Percentiles rank a stretch among this genome's conserved stretches.
phyloP scores from a whole-genome alignment of 176 grass and related monocot species.

The Oryza glaberrima region DNA sequence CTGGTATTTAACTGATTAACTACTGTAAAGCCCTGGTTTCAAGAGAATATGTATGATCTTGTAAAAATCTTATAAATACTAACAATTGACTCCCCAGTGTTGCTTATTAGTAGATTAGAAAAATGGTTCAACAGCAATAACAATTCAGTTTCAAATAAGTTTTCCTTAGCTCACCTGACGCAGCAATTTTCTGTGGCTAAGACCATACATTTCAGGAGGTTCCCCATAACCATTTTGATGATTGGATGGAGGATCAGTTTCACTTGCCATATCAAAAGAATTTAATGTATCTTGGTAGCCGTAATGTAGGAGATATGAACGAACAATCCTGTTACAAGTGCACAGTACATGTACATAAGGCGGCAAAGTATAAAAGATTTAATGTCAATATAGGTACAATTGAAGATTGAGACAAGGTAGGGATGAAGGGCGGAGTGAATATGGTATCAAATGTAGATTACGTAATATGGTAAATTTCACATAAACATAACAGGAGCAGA shows the following conservation, averaged over 20 bases:
- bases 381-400: neutral
- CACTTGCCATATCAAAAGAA: constrained; percentile 86
- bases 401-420: constrained; percentile 2
- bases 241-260: constrained; percentile 56
- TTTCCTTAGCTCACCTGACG: constrained; percentile 67
- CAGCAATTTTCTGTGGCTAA: constrained; percentile 85
- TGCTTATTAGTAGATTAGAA: neutral
- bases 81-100: neutral
- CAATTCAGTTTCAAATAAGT: constrained; percentile 26
- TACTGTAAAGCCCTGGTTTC: neutral
- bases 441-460: neutral
- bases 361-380: constrained; percentile 32
- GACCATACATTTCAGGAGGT: constrained; percentile 85
- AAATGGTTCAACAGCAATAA: neutral
- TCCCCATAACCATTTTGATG: constrained; percentile 73
- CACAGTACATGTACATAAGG: constrained; percentile 22
- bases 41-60: neutral
- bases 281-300: constrained; percentile 96
- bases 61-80: neutral
- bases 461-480: constrained; percentile 22
- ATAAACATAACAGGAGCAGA: neutral
- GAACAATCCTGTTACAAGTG: constrained; percentile 76
- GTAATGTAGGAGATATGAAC: constrained; percentile 96
- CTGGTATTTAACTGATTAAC: constrained; percentile 7
- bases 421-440: constrained; percentile 13